Conservation (phyloP, 208 protist genomes). For the Crithidia acanthocephali region DNA sequence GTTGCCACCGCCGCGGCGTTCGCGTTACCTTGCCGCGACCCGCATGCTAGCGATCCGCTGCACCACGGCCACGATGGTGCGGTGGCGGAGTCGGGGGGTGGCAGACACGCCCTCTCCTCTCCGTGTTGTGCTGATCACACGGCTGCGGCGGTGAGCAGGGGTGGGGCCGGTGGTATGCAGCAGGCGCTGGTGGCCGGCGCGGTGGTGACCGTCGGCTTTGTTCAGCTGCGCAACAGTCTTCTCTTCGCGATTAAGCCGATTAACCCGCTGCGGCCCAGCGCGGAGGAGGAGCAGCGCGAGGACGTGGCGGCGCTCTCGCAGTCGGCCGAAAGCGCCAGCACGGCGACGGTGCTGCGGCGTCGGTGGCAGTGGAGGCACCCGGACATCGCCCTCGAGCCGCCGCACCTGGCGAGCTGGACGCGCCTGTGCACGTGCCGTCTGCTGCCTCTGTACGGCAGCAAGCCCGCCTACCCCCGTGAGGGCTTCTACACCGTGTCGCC, state of each 20-base stretch:
- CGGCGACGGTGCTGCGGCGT: constrained; percentile 67
- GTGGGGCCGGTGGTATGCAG: too few species aligned
- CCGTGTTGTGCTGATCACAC: background rate
- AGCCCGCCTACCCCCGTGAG: constrained; percentile 74
- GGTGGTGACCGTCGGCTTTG: constrained; percentile 50
- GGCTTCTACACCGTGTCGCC: constrained; percentile 74
- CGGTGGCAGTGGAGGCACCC: constrained; percentile 82
- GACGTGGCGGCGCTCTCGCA: constrained; percentile 33
- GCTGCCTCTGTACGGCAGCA: constrained; percentile 79
- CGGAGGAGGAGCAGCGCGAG: constrained; percentile 28
- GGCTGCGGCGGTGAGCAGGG: background rate
- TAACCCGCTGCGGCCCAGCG: constrained; percentile 45
- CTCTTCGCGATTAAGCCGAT: constrained; percentile 81
- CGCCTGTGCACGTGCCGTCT: constrained; percentile 70
- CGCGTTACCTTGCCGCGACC: too few species aligned
- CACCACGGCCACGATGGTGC: background rate
- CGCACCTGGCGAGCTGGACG: constrained; percentile 58
- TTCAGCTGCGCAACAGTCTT: constrained; percentile 76
- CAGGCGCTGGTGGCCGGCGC: background rate
- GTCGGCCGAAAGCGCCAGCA: constrained; percentile 59
- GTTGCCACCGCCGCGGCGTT: background rate
- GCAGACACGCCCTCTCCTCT: background rate
- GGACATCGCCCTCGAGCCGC: constrained; percentile 39
- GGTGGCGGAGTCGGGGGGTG: background rate
- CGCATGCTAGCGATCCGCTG: background rate